These are phyloP conservation scores for Trametes hirsuta DNA, from an alignment of 1,284 basidiomycete species.

Conservation along the genomic window DNA sequence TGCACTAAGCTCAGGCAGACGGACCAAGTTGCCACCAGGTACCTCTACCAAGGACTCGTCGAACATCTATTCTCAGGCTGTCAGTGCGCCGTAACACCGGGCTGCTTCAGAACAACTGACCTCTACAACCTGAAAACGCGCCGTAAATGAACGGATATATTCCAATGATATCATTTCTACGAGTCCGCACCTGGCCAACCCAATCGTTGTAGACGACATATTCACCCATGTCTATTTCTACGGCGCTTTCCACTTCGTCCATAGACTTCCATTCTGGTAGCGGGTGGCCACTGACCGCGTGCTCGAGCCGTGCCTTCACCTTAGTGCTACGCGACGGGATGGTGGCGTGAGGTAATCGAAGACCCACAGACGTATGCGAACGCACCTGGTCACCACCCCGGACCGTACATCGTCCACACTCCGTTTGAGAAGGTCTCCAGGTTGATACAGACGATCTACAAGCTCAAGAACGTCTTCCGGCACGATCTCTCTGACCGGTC, in stretches of 20 bases:
- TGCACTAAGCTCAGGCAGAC: constrained; percentile 76
- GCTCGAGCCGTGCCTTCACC: constrained; percentile 70
- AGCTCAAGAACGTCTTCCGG: constrained; percentile 72
- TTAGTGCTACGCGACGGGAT: constrained; percentile 41
- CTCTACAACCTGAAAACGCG: constrained; percentile 50
- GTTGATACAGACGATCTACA: constrained; percentile 79
- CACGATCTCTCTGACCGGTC: constrained; percentile 68
- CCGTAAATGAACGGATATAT: constrained; percentile 18
- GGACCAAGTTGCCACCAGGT: constrained; percentile 59
- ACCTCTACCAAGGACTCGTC: constrained; percentile 81
- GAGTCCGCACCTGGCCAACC: constrained; percentile 78
- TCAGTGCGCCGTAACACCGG: constrained; percentile 16
- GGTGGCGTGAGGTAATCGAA: neutral
- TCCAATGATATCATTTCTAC: neutral
- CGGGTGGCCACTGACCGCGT: constrained; percentile 70
- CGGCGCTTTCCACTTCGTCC: constrained; percentile 60
- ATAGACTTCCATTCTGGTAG: constrained; percentile 68
- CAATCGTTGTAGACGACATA: constrained; percentile 85
- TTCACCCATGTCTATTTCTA: constrained; percentile 76
- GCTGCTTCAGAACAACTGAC: constrained; percentile 30
- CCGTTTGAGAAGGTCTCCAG: constrained; percentile 86
- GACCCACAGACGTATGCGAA: neutral
- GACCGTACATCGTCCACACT: constrained; percentile 72
- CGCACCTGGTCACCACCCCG: constrained; percentile 67
- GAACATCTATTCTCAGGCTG: constrained; percentile 61